These are phyloP conservation scores for Kalanchoe fedtschenkoi DNA, from an alignment of 164 flowering plant species.

Conservation along the genomic window DNA sequence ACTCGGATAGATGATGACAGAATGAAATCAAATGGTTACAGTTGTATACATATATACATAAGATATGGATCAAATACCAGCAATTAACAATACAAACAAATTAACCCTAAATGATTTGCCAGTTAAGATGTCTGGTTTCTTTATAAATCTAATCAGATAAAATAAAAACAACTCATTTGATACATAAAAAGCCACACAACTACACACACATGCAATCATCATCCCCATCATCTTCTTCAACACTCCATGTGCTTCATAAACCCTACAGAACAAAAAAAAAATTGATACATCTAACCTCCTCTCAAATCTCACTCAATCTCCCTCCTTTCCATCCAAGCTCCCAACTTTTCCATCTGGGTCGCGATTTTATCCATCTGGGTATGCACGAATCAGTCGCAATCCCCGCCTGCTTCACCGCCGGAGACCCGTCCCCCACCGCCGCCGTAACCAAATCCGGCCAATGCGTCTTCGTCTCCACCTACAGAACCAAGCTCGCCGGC, in stretches of 20 bases:
- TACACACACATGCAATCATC: background rate
- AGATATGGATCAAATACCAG: too few species aligned
- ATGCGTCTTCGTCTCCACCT: conserved; percentile 35
- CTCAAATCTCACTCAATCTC: background rate
- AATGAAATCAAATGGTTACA: too few species aligned
- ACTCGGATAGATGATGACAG: too few species aligned
- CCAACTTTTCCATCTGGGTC: conserved; percentile 1
- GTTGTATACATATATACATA: too few species aligned
- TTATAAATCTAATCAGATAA: background rate
- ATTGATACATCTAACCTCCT: background rate
- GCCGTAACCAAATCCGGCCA: conserved; percentile 28
- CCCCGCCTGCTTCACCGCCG: too few species aligned
- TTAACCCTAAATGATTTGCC: too few species aligned
- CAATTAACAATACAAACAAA: too few species aligned
- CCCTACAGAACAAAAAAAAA: background rate
- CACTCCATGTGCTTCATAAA: conserved; percentile 3
- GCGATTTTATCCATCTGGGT: background rate
- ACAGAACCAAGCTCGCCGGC: conserved; percentile 36
- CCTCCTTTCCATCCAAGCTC: conserved; percentile 3
- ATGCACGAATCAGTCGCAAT: conserved; percentile 35
- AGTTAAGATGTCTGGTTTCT: too few species aligned
- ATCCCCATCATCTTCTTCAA: background rate
- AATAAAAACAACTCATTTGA: background rate
- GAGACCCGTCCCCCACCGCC: conserved; percentile 13
- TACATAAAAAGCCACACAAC: background rate